Base-by-base conservation (phyloP, 257 asterid species). In the Scutellaria barbata region DNA sequence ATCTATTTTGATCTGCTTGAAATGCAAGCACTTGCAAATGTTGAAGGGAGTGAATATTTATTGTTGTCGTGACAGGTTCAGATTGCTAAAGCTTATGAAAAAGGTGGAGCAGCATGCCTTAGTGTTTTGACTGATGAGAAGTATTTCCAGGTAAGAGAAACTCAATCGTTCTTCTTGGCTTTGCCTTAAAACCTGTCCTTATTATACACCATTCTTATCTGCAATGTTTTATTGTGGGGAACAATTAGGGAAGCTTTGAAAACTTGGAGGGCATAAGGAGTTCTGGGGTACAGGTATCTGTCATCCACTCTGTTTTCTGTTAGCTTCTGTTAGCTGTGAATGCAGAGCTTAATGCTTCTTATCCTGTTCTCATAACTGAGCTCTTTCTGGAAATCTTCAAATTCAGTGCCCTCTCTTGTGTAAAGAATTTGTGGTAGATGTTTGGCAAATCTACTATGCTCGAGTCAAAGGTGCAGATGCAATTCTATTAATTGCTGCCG, bases 41-140 rank as follows among this genome's bases (percentile, higher is more conserved):
- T 25, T 35, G 1, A 48, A 55, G 48, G 25, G 10, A 5, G 33
- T 59, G 51, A 60, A 58, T 20, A 46, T 61, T 61, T 18, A 75
- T 74, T 20, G 67, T 65, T 80, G 35, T 68, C 71, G 45, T 78
- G 39, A 65, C 89, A 94, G 99, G 93, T 94, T 80, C 84, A 86
- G 73, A 83, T 94, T 63, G 99, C 99, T 54, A 91, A 89, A 84
- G 96, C 99, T 70, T 91, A 94, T 80, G 98, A 94, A 78, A 88
- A 82, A 73, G 99, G 99, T 69, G 99, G 99, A 66, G 99, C 99
- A 62, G 96, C 99, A 56, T 94, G 99, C 86, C 96, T 94, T 30
- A 94, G 99, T 66, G 99, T 94, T 72, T 72, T 94, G 80, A 94
- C 99, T 10, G 99, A 94, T 76, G 72, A 78, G 79, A 91, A 94